phyloP scores from a whole-genome alignment of 2,329 filamentous ascomycete species.

The Ambrosiella cleistominuta region DNA sequence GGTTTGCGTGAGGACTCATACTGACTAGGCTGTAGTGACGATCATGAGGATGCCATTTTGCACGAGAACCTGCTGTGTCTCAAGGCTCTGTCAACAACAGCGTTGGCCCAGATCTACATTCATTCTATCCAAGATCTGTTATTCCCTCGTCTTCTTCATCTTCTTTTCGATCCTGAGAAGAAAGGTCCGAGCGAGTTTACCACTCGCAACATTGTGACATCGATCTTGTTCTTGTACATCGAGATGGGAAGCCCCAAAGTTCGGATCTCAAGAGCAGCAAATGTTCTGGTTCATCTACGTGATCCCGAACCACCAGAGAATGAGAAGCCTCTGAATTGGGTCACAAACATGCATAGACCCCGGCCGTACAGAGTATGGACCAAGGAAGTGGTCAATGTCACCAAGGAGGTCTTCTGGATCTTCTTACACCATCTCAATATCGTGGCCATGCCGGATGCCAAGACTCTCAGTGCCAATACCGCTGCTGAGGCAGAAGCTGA shows the following conservation, averaged over 20 bases:
- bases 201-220: constrained; percentile 77
- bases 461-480: constrained; percentile 12
- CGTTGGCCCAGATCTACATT: constrained; percentile 65
- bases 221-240: constrained; percentile 76
- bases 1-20: constrained; percentile 10
- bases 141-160: constrained; percentile 68
- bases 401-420: constrained; percentile 98
- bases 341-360: constrained; percentile 71
- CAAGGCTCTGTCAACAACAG: constrained; percentile 87
- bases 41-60: constrained; percentile 83
- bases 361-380: constrained; percentile 88
- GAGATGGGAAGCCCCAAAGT: constrained; percentile 45
- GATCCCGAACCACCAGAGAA: constrained; percentile 64
- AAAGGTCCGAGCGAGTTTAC: constrained; percentile 95
- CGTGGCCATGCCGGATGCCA: constrained; percentile 41
- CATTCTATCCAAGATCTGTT: constrained; percentile 61
- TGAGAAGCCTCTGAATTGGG: constrained; percentile 64
- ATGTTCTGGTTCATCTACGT: constrained; percentile 61
- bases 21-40: constrained; percentile 43
- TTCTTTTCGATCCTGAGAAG: constrained; percentile 95
- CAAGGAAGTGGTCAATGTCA: constrained; percentile 80
- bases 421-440: constrained; percentile 91
- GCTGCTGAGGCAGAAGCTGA: constrained; percentile 21
- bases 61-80: constrained; percentile 86
- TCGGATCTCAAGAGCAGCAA: constrained; percentile 48